Conservation (phyloP, 106 monocot species). For the Amphibolis antarctica region DNA sequence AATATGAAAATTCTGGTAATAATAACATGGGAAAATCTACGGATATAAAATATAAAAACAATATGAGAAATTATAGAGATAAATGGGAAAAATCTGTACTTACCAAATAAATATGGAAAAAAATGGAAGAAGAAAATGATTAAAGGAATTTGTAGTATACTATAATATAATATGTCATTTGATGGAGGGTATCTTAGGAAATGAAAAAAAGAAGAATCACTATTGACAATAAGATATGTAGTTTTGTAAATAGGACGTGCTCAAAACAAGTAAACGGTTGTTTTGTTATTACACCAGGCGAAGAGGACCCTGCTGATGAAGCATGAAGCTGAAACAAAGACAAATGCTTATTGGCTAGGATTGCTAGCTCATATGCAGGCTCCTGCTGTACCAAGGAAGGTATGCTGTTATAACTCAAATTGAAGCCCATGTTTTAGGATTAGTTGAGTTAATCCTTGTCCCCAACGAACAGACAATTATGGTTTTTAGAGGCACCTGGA, state of each 20-base stretch:
- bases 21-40: too few relatives aligned
- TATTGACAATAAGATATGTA: not conserved
- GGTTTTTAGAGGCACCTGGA: too few relatives aligned
- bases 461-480: not conserved
- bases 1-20: too few relatives aligned
- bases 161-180: too few relatives aligned
- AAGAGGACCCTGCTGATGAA: slow-evolving; percentile 92
- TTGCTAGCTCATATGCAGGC: slow-evolving; percentile 80
- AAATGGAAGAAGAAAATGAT: too few relatives aligned
- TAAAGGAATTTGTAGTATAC: too few relatives aligned
- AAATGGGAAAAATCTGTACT: too few relatives aligned
- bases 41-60: too few relatives aligned
- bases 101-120: too few relatives aligned
- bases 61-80: too few relatives aligned
- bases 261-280: not conserved
- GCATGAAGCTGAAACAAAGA: slow-evolving; percentile 84
- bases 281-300: slow-evolving; percentile 37
- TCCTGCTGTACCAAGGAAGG: slow-evolving; percentile 72
- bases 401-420: slow-evolving; percentile 8
- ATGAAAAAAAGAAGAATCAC: too few relatives aligned
- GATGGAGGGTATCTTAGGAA: too few relatives aligned
- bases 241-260: not conserved
- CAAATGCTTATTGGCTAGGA: slow-evolving; percentile 93
- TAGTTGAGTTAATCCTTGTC: not conserved
- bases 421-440: not conserved